These are phyloP conservation scores for Rhodotorula sp. DNA, from an alignment of 1,284 basidiomycete genomes.

Conservation along the genomic window DNA sequence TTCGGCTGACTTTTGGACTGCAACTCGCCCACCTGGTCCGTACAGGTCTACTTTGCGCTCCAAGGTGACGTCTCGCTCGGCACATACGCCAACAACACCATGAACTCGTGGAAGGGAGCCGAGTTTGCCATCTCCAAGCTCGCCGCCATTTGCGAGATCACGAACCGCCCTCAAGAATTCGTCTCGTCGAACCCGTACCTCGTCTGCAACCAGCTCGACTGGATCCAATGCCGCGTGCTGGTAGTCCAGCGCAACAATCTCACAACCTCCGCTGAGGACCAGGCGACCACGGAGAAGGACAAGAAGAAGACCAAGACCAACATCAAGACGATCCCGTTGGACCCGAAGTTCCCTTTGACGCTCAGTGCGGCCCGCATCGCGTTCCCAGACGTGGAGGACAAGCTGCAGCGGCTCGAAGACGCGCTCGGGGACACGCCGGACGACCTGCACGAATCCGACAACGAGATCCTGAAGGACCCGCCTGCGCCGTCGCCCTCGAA, in stretches of 20 bases:
- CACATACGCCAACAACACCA: slow-evolving; percentile 15
- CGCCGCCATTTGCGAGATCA: slow-evolving; percentile 39
- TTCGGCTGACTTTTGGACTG: too few species aligned
- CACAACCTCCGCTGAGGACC: neutral
- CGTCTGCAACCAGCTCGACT: slow-evolving; percentile 36
- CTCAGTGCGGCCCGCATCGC: slow-evolving; percentile 5
- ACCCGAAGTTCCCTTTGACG: slow-evolving; percentile 27
- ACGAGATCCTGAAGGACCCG: slow-evolving; percentile 31
- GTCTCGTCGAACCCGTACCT: slow-evolving; percentile 29
- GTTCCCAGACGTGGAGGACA: slow-evolving; percentile 37
- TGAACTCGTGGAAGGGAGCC: slow-evolving; percentile 34
- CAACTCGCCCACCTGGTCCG: neutral
- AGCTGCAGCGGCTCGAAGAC: slow-evolving; percentile 30
- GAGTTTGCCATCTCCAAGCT: slow-evolving; percentile 33
- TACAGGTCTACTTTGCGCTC: slow-evolving; percentile 15
- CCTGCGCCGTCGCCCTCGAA: slow-evolving; percentile 9
- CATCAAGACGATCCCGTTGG: slow-evolving; percentile 26
- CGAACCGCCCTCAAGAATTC: slow-evolving; percentile 35
- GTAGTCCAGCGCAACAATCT: slow-evolving; percentile 11
- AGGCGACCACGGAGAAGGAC: neutral
- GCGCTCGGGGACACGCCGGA: slow-evolving; percentile 20
- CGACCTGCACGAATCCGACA: slow-evolving; percentile 32
- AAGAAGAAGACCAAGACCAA: neutral
- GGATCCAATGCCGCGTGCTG: slow-evolving; percentile 36
- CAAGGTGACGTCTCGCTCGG: slow-evolving; percentile 23